These are phyloP conservation scores for Coelastrella sp. DNA, from an alignment of 139 green algal genomes.

Conservation along the genomic window DNA sequence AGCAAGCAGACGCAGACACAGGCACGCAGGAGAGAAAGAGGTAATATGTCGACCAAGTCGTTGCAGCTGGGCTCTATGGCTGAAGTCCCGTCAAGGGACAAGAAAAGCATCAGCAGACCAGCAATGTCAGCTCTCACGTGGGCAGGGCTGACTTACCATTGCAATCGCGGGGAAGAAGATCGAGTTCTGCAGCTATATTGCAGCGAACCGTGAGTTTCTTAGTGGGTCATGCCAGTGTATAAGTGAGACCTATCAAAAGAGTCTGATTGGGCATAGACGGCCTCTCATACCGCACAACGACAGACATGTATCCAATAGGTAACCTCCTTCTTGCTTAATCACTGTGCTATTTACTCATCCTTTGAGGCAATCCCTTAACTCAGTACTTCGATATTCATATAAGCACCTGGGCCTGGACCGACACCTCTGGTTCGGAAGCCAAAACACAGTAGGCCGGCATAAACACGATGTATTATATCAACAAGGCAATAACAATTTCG, in stretches of 20 bases:
- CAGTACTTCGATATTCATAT: not conserved
- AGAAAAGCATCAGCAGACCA: not conserved
- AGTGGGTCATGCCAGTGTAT: no score
- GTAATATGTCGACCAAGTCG: not conserved
- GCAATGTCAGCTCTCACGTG: not conserved
- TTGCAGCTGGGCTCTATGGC: not conserved
- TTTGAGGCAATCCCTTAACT: no score
- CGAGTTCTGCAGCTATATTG: no score
- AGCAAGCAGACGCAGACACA: not conserved
- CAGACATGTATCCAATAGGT: not conserved
- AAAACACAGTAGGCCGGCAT: no score
- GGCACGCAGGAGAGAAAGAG: not conserved
- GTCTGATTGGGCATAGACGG: no score
- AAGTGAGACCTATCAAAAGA: no score
- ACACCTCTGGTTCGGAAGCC: not conserved
- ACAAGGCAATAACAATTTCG: no score
- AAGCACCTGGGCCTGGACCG: not conserved
- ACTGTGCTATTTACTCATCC: no score
- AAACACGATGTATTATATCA: no score
- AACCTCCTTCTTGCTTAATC: not conserved
- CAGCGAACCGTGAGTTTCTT: no score
- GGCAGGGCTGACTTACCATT: not conserved
- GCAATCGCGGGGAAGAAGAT: not conserved
- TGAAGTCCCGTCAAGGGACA: not conserved
- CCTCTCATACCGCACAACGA: not conserved